These are phyloP conservation scores for Pleurostoma richardsiae DNA, from an alignment of 2,329 filamentous ascomycete genomes.

Conservation along the genomic window DNA sequence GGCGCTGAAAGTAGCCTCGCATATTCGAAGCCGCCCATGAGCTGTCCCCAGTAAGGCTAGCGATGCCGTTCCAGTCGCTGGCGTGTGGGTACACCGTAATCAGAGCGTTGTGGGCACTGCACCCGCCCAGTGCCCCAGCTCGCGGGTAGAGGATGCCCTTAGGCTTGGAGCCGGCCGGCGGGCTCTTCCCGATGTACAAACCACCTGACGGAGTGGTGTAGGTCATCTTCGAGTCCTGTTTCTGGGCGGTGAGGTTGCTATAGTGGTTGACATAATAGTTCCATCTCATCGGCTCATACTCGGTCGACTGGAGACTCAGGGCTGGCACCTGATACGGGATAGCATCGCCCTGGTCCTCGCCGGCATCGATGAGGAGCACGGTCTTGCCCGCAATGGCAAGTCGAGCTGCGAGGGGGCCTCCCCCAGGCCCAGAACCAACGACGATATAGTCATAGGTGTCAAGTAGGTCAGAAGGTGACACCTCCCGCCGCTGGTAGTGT, in stretches of 20 bases:
- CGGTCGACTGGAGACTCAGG: conserved; percentile 48
- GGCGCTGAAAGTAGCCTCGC: conserved; percentile 39
- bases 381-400: conserved; percentile 6
- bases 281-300: conserved; percentile 51
- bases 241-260: conserved; percentile 43
- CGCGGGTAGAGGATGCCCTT: conserved; percentile 55
- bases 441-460: conserved; percentile 8
- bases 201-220: conserved; percentile 46
- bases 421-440: conserved; percentile 7
- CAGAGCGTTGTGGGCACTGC: conserved; percentile 50
- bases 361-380: conserved; percentile 40
- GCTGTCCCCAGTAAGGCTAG: conserved; percentile 46
- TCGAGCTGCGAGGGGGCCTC: conserved; percentile 5
- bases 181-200: conserved; percentile 47
- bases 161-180: conserved; percentile 43
- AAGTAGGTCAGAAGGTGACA: not conserved
- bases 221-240: conserved; percentile 53
- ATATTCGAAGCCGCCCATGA: conserved; percentile 45
- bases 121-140: conserved; percentile 51
- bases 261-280: conserved; percentile 63
- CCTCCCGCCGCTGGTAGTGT: not conserved
- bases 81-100: conserved; percentile 47
- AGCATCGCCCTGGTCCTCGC: conserved; percentile 48
- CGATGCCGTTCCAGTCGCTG: conserved; percentile 49
- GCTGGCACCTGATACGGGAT: conserved; percentile 5